Evolutionary conservation across 306 rosid species (phyloP), one percentile per base, ranked within the genome.

Genomic region (Fragaria ananassa): DNA sequence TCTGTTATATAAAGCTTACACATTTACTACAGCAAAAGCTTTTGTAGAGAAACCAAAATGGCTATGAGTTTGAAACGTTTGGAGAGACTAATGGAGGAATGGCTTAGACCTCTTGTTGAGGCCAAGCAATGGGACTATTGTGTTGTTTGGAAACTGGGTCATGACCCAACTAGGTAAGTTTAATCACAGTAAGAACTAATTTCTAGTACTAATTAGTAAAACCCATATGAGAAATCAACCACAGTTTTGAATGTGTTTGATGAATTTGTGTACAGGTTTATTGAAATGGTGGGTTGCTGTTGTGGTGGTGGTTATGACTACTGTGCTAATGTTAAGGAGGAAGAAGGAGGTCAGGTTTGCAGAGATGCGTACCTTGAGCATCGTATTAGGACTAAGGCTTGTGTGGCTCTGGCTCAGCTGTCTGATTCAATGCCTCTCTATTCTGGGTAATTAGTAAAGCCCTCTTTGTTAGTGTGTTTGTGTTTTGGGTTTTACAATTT

Each of bases 231-330:
- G 42, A 56, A 35, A 18, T 5, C 25, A 19, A 6, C 18, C 27
- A 2, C 1, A 31, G 34, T 57, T 73, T 73, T 63, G 68, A 31
- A 14, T 54, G 64, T 9, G 23, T 63, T 74, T 44, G 50, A 6
- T 51, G 1, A 1, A 8, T 1, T 74, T 80, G 15, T 82, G 19
- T 66, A 53, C 60, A 91, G 97, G 82, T 91, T 87, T 58, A 75
- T 90, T 74, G 91, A 93, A 60, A 88, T 91, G 93, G 29, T 87
- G 82, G 97, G 83, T 75, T 93, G 98, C 85, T 90, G 96, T 35
- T 88, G 98, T 73, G 74, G 87, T 21, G 96, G 97, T 46, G 87
- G 83, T 34, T 71, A 4, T 73, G 81, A 64, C 14, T 76, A 68
- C 29, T 14, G n/a, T 54, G 74, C 15, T 14, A 54, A 64, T 41